Evolutionary conservation across 306 rosid genomes (phyloP), one percentile per base, ranked within the genome.

Genomic region (Macrotyloma uniflorum): DNA sequence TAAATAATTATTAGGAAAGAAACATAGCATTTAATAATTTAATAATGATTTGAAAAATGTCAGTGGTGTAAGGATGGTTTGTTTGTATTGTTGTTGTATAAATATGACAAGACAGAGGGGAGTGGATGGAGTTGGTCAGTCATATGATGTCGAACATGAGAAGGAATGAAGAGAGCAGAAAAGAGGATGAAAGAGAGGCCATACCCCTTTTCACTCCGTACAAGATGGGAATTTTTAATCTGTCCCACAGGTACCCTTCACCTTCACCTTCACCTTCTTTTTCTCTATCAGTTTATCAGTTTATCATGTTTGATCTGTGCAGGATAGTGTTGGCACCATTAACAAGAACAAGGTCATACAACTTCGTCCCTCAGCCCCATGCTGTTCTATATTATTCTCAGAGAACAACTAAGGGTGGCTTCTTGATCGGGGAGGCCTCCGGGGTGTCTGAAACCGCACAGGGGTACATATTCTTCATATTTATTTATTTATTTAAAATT

Each of bases 361-460:
- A 77, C 75, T 74, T 50, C 7, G 77, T 84, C 16, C 64, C 90
- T 50, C 90, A 87, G 54, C 70, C 86, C 0, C 90, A 87, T 79
- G 88, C 84, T 18, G 83, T 76, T 51, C 54, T 84, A 1, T 84
- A 75, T 61, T 87, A 87, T 69, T 78, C 90, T 67, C 90, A 87
- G 63, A 67, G 88, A 45, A 46, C 88, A 58, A 81, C 86, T 1
- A 81, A 75, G 15, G 88, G 88, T 58, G 90, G 86, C 24, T 82
- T 81, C 42, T 36, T 87, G 75, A 87, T 87, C 9, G 76, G 83
- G 1, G 90, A 87, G 79, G 90, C 90, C 23, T 70, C 88, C 1
- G 86, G 88, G 14, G 49, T 87, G 7, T 87, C 88, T 8, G 83
- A 79, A 16, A 84, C 88, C 1, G 88, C 88, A 33, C 88, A 84